Evolutionary conservation across 805 yeast genomes (phyloP), one percentile per base, ranked within the genome.

Genomic region (Henningerozyma blattae): DNA sequence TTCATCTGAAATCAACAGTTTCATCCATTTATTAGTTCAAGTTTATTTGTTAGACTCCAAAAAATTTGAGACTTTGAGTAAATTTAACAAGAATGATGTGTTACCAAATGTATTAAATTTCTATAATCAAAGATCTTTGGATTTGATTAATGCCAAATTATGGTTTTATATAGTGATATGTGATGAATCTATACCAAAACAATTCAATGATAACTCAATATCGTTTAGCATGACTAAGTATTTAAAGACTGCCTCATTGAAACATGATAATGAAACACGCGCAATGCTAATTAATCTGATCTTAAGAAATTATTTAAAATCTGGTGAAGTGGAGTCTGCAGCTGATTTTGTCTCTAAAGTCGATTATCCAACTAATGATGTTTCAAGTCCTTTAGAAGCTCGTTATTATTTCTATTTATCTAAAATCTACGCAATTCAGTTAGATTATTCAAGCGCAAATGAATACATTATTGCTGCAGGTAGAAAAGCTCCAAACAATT

Each of bases 401-500:
- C 74, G 99, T 59, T 87, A 86, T 56, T 80, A 75, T 59, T 91
- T 80, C 61, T 91, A 91, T 52, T 63, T 86, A 54, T 89, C 95
- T n/a, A 77, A 81, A 44, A 83, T 91, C 50, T 76, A 75, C 48
- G 85, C 96, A 4, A 78, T 91, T 44, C 97, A 89, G 63, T 72
- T 91, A 46, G 87, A 91, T 59, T 91, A 91, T 58, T 76, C 94
- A 2, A 66, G 82, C 15, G 95, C 97, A 2, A 77, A 80, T 50
- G 95, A 87, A 50, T 85, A 76, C 52, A 82, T 83, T 36, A 81
- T 85, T 36, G 85, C 91, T n/a, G 95, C 98, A 2, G 80, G 87
- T 34, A 78, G 98, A 64, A 91, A 91, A 57, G 87, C 94, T 8
- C 97, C 99, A 18, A 95, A 85, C 57, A 83, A 94, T 1, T 68